A percentile compares a stretch with the other conserved stretches of the same genome.
phyloP scores from a whole-genome alignment of 2,329 filamentous ascomycete species.

The Pyrenophora seminiperda region DNA sequence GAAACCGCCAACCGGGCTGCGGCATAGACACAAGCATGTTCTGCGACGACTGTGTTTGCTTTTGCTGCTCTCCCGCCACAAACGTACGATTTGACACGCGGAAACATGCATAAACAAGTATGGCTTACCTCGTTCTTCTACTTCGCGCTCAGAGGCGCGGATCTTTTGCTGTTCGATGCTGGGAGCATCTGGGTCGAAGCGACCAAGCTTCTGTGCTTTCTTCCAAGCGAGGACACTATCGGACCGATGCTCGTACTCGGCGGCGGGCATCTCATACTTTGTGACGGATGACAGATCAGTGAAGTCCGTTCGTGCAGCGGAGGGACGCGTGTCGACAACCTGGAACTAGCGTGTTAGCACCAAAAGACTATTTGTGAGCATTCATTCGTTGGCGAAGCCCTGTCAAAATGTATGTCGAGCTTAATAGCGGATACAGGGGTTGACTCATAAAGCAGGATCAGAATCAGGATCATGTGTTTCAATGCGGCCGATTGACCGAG shows the following conservation, averaged over 20 bases:
- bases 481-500: slow-evolving; percentile 18
- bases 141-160: slow-evolving; percentile 69
- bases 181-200: slow-evolving; percentile 86
- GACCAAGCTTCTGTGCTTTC: slow-evolving; percentile 89
- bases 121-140: slow-evolving; percentile 67
- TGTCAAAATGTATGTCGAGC: slow-evolving; percentile 18
- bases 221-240: slow-evolving; percentile 97
- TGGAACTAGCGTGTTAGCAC: slow-evolving; percentile 49
- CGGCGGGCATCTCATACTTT: slow-evolving; percentile 86
- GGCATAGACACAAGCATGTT: slow-evolving; percentile 15
- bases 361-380: slow-evolving; percentile 15
- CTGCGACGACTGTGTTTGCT: slow-evolving; percentile 20
- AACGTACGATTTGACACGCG: slow-evolving; percentile 21
- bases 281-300: slow-evolving; percentile 79
- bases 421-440: slow-evolving; percentile 22
- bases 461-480: slow-evolving; percentile 12
- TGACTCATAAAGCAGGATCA: slow-evolving; percentile 17
- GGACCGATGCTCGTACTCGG: slow-evolving; percentile 82
- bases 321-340: slow-evolving; percentile 81
- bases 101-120: slow-evolving; percentile 16
- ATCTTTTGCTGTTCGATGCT: slow-evolving; percentile 74
- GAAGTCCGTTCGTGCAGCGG: slow-evolving; percentile 76
- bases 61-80: slow-evolving; percentile 22
- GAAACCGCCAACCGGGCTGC: neutral
- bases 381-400: slow-evolving; percentile 18